These are phyloP conservation scores for Penicillium sp. DNA, from an alignment of 2,329 filamentous ascomycete species.

Conservation along the genomic window DNA sequence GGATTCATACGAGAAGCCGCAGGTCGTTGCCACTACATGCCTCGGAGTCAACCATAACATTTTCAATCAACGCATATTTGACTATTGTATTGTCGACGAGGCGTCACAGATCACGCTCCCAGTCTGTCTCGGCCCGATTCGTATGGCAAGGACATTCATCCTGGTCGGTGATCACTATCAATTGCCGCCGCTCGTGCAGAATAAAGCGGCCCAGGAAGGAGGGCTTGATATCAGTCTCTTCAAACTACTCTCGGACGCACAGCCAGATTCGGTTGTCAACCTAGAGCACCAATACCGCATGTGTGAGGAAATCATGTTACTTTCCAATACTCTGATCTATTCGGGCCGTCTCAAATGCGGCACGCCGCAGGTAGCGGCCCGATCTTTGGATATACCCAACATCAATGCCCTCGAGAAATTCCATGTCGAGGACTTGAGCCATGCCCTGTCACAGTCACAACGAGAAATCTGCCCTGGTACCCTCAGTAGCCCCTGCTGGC, in stretches of 20 bases:
- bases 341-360: constrained; percentile 87
- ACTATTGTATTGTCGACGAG: constrained; percentile 98
- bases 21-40: constrained; percentile 92
- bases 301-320: constrained; percentile 93
- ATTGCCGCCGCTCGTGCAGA: constrained; percentile 88
- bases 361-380: constrained; percentile 68
- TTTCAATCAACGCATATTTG: constrained; percentile 85
- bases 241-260: constrained; percentile 84
- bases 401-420: constrained; percentile 59
- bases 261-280: constrained; percentile 83
- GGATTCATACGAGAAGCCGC: constrained; percentile 77
- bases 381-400: constrained; percentile 66
- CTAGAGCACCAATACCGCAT: constrained; percentile 97
- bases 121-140: constrained; percentile 88
- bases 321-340: constrained; percentile 93
- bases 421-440: constrained; percentile 46
- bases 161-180: constrained; percentile 97
- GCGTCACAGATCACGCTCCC: constrained; percentile 96
- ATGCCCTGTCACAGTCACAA: constrained; percentile 20
- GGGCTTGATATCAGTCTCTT: constrained; percentile 92
- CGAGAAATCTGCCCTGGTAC: constrained; percentile 57
- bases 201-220: constrained; percentile 78
- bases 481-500: constrained; percentile 63
- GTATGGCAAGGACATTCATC: constrained; percentile 89
- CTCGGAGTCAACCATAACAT: constrained; percentile 85